Conservation (phyloP, 768 basidiomycete species). For the Arthromyces matolae region DNA sequence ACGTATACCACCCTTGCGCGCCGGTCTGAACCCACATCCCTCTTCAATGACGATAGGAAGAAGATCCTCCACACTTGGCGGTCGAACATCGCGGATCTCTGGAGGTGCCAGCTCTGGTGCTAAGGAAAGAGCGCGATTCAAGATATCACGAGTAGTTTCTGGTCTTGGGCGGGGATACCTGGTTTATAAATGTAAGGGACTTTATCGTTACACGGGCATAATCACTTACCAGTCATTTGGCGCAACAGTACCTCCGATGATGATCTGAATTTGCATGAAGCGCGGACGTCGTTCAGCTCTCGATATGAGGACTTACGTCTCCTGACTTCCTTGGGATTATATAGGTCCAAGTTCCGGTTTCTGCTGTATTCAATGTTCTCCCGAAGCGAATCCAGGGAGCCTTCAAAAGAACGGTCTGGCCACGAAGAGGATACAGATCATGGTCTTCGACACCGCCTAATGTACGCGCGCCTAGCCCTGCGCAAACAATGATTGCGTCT, state of each 20-base stretch:
- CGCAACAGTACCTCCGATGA: conserved; percentile 58
- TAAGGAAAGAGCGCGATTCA: conserved; percentile 43
- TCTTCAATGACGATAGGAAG: conserved; percentile 47
- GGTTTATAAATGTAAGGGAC: neutral
- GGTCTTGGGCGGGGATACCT: conserved; percentile 60
- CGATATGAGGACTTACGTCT: conserved; percentile 29
- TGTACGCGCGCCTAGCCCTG: conserved; percentile 65
- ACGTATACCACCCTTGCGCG: conserved; percentile 53
- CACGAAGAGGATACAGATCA: conserved; percentile 66
- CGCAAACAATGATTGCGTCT: conserved; percentile 61
- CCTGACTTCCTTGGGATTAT: conserved; percentile 57
- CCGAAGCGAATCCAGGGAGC: conserved; percentile 59
- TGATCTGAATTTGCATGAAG: conserved; percentile 26
- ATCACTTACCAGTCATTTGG: conserved; percentile 53
- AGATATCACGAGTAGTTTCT: conserved; percentile 54
- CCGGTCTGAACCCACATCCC: conserved; percentile 54
- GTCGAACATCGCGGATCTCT: conserved; percentile 34
- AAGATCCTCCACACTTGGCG: conserved; percentile 47
- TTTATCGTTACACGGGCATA: neutral
- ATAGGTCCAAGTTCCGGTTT: conserved; percentile 51
- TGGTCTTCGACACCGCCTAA: conserved; percentile 76
- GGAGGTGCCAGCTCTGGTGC: conserved; percentile 50
- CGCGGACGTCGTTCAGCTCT: neutral
- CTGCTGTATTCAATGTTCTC: conserved; percentile 38
- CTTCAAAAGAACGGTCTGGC: conserved; percentile 70